These are phyloP conservation scores for Rubia tinctorum DNA, from an alignment of 305 asterid species.

Conservation along the genomic window DNA sequence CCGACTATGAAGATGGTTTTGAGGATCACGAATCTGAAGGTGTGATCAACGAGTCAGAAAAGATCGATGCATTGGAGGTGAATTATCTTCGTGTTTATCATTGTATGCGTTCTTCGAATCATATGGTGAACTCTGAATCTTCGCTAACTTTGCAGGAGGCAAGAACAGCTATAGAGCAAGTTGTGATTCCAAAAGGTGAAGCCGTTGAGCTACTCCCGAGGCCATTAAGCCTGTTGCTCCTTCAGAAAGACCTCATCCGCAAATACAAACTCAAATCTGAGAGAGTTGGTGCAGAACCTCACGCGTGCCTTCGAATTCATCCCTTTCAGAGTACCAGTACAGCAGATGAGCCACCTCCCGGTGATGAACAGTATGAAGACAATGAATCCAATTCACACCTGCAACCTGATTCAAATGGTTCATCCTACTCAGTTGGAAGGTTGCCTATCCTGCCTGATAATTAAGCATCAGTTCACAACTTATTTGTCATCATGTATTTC, in stretches of 20 bases:
- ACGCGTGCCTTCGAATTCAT: conserved; percentile 58
- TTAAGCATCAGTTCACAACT: conserved; percentile 8
- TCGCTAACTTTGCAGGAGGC: conserved; percentile 62
- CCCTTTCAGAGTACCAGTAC: conserved; percentile 40
- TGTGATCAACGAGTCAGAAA: conserved; percentile 64
- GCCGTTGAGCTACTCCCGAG: conserved; percentile 81
- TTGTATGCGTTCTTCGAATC: not conserved
- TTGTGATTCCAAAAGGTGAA: conserved; percentile 82
- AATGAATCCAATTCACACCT: conserved; percentile 25
- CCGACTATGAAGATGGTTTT: conserved; percentile 61
- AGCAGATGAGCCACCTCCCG: conserved; percentile 31
- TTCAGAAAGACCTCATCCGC: conserved; percentile 84
- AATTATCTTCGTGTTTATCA: not conserved
- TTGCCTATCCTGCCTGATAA: conserved; percentile 75
- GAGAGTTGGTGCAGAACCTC: conserved; percentile 60
- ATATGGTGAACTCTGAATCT: not conserved
- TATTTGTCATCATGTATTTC: not conserved
- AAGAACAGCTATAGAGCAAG: conserved; percentile 76
- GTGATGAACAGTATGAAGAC: conserved; percentile 36
- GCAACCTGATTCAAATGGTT: conserved; percentile 49
- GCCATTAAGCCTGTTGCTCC: conserved; percentile 58
- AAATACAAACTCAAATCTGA: conserved; percentile 78
- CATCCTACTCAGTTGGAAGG: conserved; percentile 43
- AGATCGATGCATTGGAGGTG: conserved; percentile 97
- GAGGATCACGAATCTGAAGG: conserved; percentile 61